Conservation (phyloP, 306 rosid species). For the Vigna radiata region DNA sequence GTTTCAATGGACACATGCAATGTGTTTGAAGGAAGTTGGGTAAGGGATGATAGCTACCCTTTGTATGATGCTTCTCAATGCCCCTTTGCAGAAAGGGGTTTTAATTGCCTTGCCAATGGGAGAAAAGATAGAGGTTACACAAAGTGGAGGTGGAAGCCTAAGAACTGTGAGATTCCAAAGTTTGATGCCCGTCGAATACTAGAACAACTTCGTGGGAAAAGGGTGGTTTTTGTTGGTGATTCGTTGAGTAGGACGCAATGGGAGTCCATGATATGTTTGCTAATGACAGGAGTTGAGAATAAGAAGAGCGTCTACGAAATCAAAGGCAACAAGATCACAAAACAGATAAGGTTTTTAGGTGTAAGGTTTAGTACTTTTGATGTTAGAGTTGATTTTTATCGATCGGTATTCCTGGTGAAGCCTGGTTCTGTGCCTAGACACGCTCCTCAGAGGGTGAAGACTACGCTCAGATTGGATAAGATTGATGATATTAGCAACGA, state of each 20-base stretch:
- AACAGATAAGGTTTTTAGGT: constrained; percentile 71
- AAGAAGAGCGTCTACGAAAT: constrained; percentile 79
- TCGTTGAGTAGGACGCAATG: constrained; percentile 93
- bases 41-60: constrained; percentile 74
- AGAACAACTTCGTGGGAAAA: constrained; percentile 75
- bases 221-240: constrained; percentile 90
- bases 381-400: constrained; percentile 77
- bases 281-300: constrained; percentile 83
- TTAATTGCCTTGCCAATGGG: constrained; percentile 82
- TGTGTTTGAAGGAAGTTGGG: constrained; percentile 85
- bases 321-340: constrained; percentile 74
- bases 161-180: constrained; percentile 74
- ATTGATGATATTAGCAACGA: constrained; percentile 77
- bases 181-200: constrained; percentile 59
- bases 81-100: constrained; percentile 80
- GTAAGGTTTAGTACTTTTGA: constrained; percentile 63
- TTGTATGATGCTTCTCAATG: constrained; percentile 78
- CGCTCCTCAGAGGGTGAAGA: constrained; percentile 78
- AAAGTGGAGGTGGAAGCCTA: constrained; percentile 92
- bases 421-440: constrained; percentile 59
- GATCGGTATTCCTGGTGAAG: constrained; percentile 81
- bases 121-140: constrained; percentile 68
- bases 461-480: constrained; percentile 68
- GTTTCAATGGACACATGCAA: constrained; percentile 56
- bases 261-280: constrained; percentile 90